These are phyloP conservation scores for Calonectria leucothoes DNA, from an alignment of 2,329 filamentous ascomycete species.

Conservation along the genomic window DNA sequence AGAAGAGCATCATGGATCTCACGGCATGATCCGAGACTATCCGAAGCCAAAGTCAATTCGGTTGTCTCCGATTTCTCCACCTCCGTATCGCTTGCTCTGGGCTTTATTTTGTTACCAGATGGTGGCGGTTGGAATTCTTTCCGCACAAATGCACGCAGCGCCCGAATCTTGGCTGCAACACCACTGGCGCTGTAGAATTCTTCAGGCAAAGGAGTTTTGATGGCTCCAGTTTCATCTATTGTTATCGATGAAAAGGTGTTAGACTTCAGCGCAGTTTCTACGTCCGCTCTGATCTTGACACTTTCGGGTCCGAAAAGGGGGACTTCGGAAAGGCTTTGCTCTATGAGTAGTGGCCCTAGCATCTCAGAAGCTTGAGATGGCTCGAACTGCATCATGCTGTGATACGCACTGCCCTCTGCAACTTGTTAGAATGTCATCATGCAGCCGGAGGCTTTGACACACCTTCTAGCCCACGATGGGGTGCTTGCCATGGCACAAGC, in stretches of 20 bases:
- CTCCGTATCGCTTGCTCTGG: slow-evolving; percentile 38
- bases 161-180: slow-evolving; percentile 61
- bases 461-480: slow-evolving; percentile 68
- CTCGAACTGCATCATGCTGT: slow-evolving; percentile 69
- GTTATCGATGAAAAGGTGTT: slow-evolving; percentile 47
- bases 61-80: slow-evolving; percentile 47
- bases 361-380: slow-evolving; percentile 63
- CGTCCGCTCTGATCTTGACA: slow-evolving; percentile 54
- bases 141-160: slow-evolving; percentile 54
- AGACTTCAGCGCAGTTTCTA: slow-evolving; percentile 54
- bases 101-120: slow-evolving; percentile 37
- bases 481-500: slow-evolving; percentile 70
- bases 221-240: slow-evolving; percentile 52
- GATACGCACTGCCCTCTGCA: slow-evolving; percentile 63
- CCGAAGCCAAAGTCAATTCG: slow-evolving; percentile 52
- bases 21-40: slow-evolving; percentile 59
- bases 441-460: slow-evolving; percentile 22
- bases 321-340: slow-evolving; percentile 64
- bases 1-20: slow-evolving; percentile 69
- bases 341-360: slow-evolving; percentile 65
- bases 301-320: slow-evolving; percentile 69
- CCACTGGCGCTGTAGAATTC: slow-evolving; percentile 55
- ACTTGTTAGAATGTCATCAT: slow-evolving; percentile 26
- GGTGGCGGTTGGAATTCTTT: slow-evolving; percentile 41
- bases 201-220: slow-evolving; percentile 50